These are phyloP conservation scores for Albugo candida DNA, from an alignment of 352 stramenopile genomes.

Conservation along the genomic window DNA sequence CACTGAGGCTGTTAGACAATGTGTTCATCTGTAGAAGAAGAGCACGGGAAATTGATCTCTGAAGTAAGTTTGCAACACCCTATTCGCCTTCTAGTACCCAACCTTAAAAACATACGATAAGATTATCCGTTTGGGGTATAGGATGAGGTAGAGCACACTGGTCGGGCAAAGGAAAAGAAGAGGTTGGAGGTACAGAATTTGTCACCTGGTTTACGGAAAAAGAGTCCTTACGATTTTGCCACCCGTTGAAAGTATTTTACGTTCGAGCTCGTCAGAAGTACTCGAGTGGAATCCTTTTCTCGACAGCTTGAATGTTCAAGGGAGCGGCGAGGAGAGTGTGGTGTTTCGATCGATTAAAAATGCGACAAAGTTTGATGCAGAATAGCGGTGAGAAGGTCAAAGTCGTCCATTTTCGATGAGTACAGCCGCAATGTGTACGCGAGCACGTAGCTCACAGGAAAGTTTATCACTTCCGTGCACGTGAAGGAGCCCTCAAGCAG, in stretches of 20 bases:
- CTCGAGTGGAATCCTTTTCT: background rate
- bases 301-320: background rate
- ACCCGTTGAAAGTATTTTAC: constrained; percentile 2
- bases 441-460: too few species aligned
- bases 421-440: too few species aligned
- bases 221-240: constrained; percentile 21
- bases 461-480: too few species aligned
- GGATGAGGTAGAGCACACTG: background rate
- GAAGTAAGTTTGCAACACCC: too few species aligned
- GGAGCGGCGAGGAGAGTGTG: background rate
- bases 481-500: background rate
- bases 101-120: too few species aligned
- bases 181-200: background rate
- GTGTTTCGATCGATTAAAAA: too few species aligned
- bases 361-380: background rate
- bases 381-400: too few species aligned
- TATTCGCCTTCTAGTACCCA: too few species aligned
- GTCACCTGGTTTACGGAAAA: constrained; percentile 14
- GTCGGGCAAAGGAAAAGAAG: background rate
- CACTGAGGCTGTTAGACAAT: background rate
- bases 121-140: too few species aligned
- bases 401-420: too few species aligned
- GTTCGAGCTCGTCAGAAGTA: background rate
- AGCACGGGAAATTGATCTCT: too few species aligned
- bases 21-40: too few species aligned